Conservation (phyloP, 2,329 filamentous ascomycete genomes). For the Rhinocladiella similis region DNA sequence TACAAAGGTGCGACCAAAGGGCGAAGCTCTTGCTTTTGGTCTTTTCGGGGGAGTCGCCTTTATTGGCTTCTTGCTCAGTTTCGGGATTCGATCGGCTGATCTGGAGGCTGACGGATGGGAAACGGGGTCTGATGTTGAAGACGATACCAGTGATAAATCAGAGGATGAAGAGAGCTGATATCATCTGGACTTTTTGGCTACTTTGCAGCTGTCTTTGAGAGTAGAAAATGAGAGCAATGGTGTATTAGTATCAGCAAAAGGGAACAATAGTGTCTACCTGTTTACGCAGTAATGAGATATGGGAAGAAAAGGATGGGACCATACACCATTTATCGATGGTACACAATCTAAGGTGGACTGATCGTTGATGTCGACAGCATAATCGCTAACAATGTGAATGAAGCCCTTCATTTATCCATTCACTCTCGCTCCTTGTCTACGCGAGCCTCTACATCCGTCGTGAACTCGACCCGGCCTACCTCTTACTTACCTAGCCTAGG, state of each 20-base stretch:
- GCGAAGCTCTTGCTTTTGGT: conserved; percentile 82
- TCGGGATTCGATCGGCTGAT: conserved; percentile 68
- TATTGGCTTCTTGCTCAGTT: conserved; percentile 75
- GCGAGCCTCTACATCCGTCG: background rate
- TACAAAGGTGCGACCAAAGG: conserved; percentile 71
- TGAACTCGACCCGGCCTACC: background rate
- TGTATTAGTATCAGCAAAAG: no score
- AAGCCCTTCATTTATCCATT: no score
- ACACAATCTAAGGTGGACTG: no score
- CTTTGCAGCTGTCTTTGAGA: background rate
- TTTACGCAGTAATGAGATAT: no score
- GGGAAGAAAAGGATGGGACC: no score
- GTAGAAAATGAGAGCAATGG: background rate
- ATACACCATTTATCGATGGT: no score
- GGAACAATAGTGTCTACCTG: no score
- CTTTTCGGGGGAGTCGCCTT: conserved; percentile 82
- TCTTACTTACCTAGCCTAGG: background rate
- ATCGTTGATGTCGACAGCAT: no score
- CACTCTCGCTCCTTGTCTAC: background rate
- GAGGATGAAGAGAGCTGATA: conserved; percentile 44
- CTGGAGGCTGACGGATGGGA: conserved; percentile 61
- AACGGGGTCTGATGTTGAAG: conserved; percentile 41
- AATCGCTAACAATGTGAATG: no score
- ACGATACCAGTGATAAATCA: conserved; percentile 41
- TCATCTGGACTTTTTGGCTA: background rate